Evolutionary conservation across 805 yeast species (phyloP), one percentile per base, ranked within the genome.

Genomic region (Yamadazyma philogaea): DNA sequence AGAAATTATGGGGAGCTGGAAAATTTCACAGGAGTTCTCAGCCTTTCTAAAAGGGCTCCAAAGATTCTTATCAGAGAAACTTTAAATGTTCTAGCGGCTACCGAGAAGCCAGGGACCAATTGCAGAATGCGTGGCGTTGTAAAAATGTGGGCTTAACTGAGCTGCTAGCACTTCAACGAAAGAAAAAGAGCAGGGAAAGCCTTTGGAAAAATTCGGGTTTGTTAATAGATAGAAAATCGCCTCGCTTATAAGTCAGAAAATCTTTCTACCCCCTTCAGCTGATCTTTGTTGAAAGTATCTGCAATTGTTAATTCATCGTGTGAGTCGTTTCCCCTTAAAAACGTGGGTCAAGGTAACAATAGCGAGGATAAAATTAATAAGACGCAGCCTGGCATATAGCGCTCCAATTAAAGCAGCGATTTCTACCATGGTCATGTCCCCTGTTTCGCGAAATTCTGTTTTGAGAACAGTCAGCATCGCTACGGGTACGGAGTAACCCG

Each of bases 241-340:
- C 28, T 24, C 28, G 28, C 28, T 24, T 24, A 11, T 24, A 24
- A 17, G n/a, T 15, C 19, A 11, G 20, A 33, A 32, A 33, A 33
- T 7, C 18, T 3, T 6, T 7, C 16, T 15, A 7, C 35, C 20
- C 21, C 35, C 14, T 19, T 19, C 24, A 18, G 19, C 26, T 24
- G 28, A 24, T 24, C 35, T 17, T 19, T 19, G 11, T 18, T 4
- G 3, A 17, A 32, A 10, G 15, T 4, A 17, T 10, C 35, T 24
- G 20, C 20, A 34, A 34, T 16, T 26, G 39, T 26, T 10, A 10
- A 36, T 26, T 12, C 39, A 14, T 36, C 39, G 39, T 36, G 39
- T 36, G 39, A 36, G 39, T 26, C 11, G 19, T 36, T 36, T 15
- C 39, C 39, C 14, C 16, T 26, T 26, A 18, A 36, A 36, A 10